Evolutionary conservation across 257 asterid species (phyloP).

Genomic region (Solanum arcanum): DNA sequence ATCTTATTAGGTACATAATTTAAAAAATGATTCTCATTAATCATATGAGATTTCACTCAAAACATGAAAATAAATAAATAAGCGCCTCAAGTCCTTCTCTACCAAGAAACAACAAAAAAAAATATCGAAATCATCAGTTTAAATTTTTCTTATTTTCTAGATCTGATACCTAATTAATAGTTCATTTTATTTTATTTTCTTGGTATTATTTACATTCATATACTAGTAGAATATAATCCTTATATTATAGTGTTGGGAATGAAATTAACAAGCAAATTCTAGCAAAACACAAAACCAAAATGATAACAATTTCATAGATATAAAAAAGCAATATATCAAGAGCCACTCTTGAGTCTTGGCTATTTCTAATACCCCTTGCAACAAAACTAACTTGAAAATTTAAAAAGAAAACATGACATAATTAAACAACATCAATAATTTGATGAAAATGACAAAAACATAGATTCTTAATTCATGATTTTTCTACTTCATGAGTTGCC

Average conservation of each 20-base stretch:
- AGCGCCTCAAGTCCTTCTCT: not conserved
- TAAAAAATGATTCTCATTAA: no score
- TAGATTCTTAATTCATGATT: not conserved
- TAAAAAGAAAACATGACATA: not conserved
- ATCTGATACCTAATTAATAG: not conserved
- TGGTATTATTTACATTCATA: not conserved
- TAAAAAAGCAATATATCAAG: not conserved
- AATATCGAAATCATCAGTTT: not conserved
- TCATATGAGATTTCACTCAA: no score
- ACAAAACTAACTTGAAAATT: not conserved
- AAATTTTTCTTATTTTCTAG: not conserved
- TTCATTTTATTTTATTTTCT: not conserved
- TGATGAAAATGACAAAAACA: not conserved
- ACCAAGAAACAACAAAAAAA: not conserved
- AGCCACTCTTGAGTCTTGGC: not conserved
- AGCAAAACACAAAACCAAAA: not conserved
- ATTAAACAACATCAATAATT: not conserved
- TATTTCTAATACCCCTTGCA: not conserved
- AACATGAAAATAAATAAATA: not conserved
- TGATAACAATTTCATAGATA: not conserved
- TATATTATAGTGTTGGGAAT: not conserved
- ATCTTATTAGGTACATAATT: no score
- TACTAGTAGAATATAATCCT: not conserved
- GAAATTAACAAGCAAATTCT: not conserved
- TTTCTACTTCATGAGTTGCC: not conserved